A percentile compares a stretch with the other conserved stretches of the same genome.
Conservation (phyloP, 139 green algal genomes). For the Gonium pectorale region DNA sequence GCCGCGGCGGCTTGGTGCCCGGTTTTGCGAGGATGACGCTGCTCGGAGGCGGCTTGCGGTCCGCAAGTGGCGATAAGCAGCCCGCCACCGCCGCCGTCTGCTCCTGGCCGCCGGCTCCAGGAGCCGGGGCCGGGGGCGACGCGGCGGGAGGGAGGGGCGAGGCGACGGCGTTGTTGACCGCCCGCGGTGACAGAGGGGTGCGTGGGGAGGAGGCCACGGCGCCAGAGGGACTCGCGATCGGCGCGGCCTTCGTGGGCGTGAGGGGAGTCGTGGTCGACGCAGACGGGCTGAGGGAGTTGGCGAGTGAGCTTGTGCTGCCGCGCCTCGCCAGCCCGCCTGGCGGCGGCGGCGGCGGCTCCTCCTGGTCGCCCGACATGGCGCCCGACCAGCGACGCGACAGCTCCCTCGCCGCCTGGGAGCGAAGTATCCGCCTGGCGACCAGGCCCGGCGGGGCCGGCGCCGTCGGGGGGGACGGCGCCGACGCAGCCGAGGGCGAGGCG, state of each 20-base stretch:
- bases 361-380: neutral
- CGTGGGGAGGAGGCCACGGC: too few relatives aligned
- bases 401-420: neutral
- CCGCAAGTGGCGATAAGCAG: too few relatives aligned
- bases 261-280: too few relatives aligned
- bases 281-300: too few relatives aligned
- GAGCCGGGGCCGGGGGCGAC: neutral
- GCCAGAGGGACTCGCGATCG: too few relatives aligned
- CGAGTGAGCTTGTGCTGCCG: too few relatives aligned
- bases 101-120: neutral
- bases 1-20: neutral
- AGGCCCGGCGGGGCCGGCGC: neutral
- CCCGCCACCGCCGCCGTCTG: neutral
- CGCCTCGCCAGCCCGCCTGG: too few relatives aligned
- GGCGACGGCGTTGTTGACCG: neutral
- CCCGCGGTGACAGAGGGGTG: neutral
- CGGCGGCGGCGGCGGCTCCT: too few relatives aligned
- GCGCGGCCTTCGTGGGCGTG: too few relatives aligned
- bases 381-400: slow-evolving; percentile 17
- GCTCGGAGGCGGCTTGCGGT: too few relatives aligned
- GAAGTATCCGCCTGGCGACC: neutral
- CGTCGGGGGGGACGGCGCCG: neutral
- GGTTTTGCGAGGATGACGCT: too few relatives aligned
- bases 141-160: neutral
- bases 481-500: neutral